Base-by-base conservation (phyloP, 495 filamentous ascomycete genomes). In the Trichocladium uniseriatum region DNA sequence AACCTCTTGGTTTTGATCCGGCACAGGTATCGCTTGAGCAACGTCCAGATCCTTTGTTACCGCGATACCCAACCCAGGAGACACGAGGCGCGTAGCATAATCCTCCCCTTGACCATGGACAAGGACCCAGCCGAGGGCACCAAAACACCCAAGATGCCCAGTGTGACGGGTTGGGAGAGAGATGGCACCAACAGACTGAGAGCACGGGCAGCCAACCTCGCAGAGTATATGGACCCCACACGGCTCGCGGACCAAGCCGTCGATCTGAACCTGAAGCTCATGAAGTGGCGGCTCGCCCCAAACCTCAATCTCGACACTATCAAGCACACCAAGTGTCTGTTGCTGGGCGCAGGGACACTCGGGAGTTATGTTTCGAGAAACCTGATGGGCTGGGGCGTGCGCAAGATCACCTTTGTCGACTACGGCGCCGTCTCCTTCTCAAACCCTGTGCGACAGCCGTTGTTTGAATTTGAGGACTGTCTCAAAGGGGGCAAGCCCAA, bases 281-380 rank as follows among this genome's bases (percentile, higher is more conserved):
- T 98, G 79, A 96, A 95, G 70, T 98, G 92, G 92, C 81, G 92
- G 21, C 86, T 98, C 48, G 87, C 89, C 16, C 92, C 92, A 6
- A 79, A 79, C 38, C 72, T 98, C 19, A 77, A 97, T 61, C 81
- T 98, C 11, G 88, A 94, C 10, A 81, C 76, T 43, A 86, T 97
- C 59, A 96, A 95, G 62, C 76, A 83, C 38, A 91, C 92, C 6
- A 95, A 81, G 55, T 98, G 92, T 59, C 79, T 98, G 36, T 69
- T 98, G 27, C 81, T 98, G n/a, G 92, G 92, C 19, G 89, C 92
- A 11, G 92, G 92, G 19, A 98, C 92, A 2, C 77, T 98, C 14
- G 92, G 92, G 27, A 88, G 86, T 45, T 95, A 96, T 62, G 89
- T 98, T 44, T 83, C 89, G 32, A 76, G 92, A 14, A 91, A 87